Evolutionary conservation across 192 early-diverging fungal species (phyloP), one percentile per base, ranked within the genome.

Genomic region (Neocallimastix lanati): DNA sequence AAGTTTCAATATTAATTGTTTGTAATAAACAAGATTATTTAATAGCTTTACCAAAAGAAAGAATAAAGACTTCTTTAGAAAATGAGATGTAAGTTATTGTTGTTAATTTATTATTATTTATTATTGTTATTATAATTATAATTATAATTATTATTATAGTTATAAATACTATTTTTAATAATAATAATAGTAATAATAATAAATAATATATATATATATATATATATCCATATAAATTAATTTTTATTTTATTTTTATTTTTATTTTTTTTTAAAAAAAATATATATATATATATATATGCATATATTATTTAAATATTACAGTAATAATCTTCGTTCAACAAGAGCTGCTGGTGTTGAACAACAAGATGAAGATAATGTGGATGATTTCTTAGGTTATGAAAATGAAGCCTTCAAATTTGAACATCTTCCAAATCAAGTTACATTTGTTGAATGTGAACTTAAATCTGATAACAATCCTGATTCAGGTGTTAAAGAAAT

Each of bases 21-120:
- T 96, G 94, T 84, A 96, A 96, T 84, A 96, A 95, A 84, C 86
- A 86, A 78, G 95, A 96, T 80, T 82, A 91, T 79, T 82, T 94
- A 58, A 86, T 90, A 29, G 92, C 94, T 6, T 83, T 93, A 77
- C 86, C 90, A 30, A 89, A 84, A 29, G 86, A 90, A 33, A 90
- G 89, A 28, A 88, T 95, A n/a, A 85, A 91, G 83, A 77, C 81
- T 12, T 36, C 89, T 77, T 82, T 96, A 40, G 94, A 96, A 82
- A 85, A 80, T 76, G 94, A 96, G 83, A 91, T 96, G 92, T 90
- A 29, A 29, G 80, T 80, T 21, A 13, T 13, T 16, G 1, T 21
- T 18, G 21, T 21, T 13, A 29, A 13, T 77, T 6, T 28, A 77
- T 28, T 28, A 29, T 6, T 6, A 29, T 33, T 33, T 6, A 33